A percentile compares a stretch with the other conserved stretches of the same genome.
phyloP scores from a whole-genome alignment of 2,329 filamentous ascomycete species.

The Diatrype stigma region DNA sequence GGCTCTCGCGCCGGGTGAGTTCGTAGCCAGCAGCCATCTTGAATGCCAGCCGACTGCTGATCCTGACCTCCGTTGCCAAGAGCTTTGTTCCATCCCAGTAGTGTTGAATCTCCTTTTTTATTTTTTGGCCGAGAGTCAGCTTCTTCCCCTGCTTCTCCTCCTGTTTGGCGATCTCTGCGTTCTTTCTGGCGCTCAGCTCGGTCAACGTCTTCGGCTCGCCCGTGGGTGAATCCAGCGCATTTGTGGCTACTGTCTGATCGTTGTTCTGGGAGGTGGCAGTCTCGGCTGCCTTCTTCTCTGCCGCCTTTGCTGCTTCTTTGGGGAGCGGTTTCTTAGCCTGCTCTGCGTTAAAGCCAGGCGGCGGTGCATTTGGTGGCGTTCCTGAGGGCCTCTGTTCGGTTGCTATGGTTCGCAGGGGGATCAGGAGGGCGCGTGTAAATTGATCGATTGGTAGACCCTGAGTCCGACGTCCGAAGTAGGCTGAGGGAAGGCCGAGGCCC shows the following conservation, averaged over 20 bases:
- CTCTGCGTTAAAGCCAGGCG: constrained; percentile 87
- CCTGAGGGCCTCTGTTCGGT: constrained; percentile 54
- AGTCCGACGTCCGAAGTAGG: constrained; percentile 43
- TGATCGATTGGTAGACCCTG: constrained; percentile 41
- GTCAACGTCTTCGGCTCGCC: constrained; percentile 45
- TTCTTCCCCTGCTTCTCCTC: constrained; percentile 78
- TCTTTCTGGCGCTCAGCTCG: constrained; percentile 62
- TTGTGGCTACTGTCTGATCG: constrained; percentile 17
- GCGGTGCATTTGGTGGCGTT: constrained; percentile 58
- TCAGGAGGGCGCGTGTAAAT: constrained; percentile 52
- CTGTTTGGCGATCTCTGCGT: constrained; percentile 56
- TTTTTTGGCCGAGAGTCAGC: constrained; percentile 81
- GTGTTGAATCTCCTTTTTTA: constrained; percentile 89
- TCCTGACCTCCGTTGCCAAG: constrained; percentile 84
- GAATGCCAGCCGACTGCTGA: constrained; percentile 83
- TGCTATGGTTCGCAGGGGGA: constrained; percentile 52
- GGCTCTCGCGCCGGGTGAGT: constrained; percentile 85
- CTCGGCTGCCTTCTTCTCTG: constrained; percentile 29
- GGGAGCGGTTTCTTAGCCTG: constrained; percentile 80
- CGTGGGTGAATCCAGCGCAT: constrained; percentile 25
- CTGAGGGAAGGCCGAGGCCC: constrained; percentile 42
- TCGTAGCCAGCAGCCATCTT: constrained; percentile 99
- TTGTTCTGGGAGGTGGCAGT: constrained; percentile 31
- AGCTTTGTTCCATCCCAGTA: constrained; percentile 99
- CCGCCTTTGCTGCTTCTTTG: constrained; percentile 41